Evolutionary conservation across 2,329 filamentous ascomycete species (phyloP).

Genomic region (Xylaria sp.): DNA sequence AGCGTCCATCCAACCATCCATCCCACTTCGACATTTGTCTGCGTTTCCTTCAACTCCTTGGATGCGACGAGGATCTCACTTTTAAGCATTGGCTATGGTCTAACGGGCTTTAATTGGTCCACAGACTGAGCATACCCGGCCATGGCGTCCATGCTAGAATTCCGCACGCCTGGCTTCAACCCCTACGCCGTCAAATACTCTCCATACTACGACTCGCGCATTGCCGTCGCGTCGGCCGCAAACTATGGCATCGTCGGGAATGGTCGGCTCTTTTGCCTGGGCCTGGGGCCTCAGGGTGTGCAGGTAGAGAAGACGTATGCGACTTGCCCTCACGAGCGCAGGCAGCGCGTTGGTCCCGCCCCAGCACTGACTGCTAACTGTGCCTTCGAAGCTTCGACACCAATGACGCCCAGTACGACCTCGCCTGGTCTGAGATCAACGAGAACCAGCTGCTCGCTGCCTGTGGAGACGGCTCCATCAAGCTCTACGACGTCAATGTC

Average conservation of each 20-base stretch:
- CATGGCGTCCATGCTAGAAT: constrained; percentile 83
- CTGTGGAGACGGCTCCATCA: constrained; percentile 92
- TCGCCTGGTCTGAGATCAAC: constrained; percentile 95
- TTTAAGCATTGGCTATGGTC: constrained; percentile 16
- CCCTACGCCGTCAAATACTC: constrained; percentile 98
- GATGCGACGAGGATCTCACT: constrained; percentile 9
- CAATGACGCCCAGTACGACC: constrained; percentile 95
- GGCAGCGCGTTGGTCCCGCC: not conserved
- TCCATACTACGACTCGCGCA: constrained; percentile 94
- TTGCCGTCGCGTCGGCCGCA: constrained; percentile 89
- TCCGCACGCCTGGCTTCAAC: constrained; percentile 92
- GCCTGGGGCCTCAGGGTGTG: constrained; percentile 84
- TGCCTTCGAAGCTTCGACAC: constrained; percentile 81
- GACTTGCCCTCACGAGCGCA: constrained; percentile 5
- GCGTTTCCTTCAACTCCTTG: not conserved
- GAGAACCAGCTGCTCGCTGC: constrained; percentile 93
- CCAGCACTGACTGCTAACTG: constrained; percentile 30
- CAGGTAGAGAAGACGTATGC: constrained; percentile 82
- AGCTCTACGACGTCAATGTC: constrained; percentile 88
- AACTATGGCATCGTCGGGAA: constrained; percentile 99
- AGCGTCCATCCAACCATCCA: constrained; percentile 14
- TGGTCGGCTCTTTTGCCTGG: constrained; percentile 86
- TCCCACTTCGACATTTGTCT: constrained; percentile 7
- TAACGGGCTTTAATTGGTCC: constrained; percentile 19
- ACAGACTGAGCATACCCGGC: constrained; percentile 24